A percentile compares a stretch with the other conserved stretches of the same genome.
Evolutionary conservation across 345 rosid species (phyloP).

Genomic region (Lepidium africanum): DNA sequence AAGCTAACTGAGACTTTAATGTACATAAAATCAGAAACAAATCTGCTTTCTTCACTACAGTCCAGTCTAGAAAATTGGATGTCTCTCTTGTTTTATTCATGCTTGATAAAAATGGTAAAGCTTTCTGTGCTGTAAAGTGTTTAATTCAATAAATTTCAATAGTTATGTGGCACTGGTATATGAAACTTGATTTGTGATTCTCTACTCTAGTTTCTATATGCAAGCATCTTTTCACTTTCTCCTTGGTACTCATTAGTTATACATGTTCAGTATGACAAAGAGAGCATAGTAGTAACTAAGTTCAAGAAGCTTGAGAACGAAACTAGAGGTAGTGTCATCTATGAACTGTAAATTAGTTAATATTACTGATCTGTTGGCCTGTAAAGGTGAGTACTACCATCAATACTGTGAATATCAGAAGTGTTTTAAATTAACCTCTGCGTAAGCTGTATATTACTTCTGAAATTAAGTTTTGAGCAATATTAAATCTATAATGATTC

Average conservation of each 20-base stretch:
- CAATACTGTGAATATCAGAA: constrained; percentile 93
- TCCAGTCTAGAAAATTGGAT: constrained; percentile 82
- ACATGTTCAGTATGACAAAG: constrained; percentile 54
- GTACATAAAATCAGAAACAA: constrained; percentile 42
- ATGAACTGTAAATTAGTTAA: constrained; percentile 49
- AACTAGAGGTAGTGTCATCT: constrained; percentile 36
- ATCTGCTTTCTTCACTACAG: constrained; percentile 68
- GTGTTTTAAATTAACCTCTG: constrained; percentile 81
- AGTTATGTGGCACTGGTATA: background rate
- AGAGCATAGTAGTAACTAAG: too few relatives aligned
- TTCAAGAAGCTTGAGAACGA: constrained; percentile 43
- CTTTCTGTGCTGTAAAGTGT: background rate
- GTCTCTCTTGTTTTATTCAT: constrained; percentile 93
- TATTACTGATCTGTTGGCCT: constrained; percentile 77
- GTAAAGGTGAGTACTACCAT: constrained; percentile 97
- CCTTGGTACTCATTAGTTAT: constrained; percentile 5
- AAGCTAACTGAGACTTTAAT: background rate
- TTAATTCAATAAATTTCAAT: background rate
- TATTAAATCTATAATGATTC: background rate
- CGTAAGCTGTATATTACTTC: constrained; percentile 43
- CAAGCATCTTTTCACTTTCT: background rate
- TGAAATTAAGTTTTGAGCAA: background rate
- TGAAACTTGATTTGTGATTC: background rate
- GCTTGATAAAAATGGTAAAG: constrained; percentile 78
- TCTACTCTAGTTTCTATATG: background rate